Conservation (phyloP, 306 rosid species). For the Fragaria iinumae region DNA sequence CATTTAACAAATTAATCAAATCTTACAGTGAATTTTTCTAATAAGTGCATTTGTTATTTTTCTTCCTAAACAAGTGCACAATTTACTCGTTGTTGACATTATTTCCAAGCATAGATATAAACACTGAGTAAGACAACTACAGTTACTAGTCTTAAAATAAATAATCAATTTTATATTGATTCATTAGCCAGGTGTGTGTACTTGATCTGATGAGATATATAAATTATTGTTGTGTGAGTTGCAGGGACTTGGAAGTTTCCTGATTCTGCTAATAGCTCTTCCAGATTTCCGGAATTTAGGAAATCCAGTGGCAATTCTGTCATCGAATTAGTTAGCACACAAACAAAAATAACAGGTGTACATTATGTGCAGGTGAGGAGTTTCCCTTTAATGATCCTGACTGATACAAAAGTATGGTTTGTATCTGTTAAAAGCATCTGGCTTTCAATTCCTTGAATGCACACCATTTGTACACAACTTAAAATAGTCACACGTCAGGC, state of each 20-base stretch:
- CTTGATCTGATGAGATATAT: conserved; percentile 19
- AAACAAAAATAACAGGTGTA: conserved; percentile 92
- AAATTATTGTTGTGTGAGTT: conserved; percentile 32
- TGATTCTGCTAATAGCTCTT: conserved; percentile 70
- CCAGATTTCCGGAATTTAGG: conserved; percentile 79
- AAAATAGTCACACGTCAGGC: background rate
- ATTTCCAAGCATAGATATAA: background rate
- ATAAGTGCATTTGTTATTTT: background rate
- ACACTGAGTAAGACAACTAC: background rate
- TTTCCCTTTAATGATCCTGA: conserved; percentile 10
- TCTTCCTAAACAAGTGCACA: background rate
- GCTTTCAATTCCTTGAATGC: background rate
- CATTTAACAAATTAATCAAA: background rate
- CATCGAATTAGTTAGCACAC: conserved; percentile 84
- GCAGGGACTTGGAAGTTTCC: conserved; percentile 90
- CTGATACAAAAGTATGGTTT: background rate
- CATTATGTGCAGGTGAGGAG: conserved; percentile 93
- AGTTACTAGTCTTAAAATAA: background rate
- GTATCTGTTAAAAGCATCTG: background rate
- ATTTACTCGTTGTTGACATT: background rate
- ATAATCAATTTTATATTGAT: background rate
- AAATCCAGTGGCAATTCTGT: conserved; percentile 76
- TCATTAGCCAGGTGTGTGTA: background rate
- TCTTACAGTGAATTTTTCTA: background rate
- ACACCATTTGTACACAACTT: background rate